Conservation (phyloP, 345 rosid genomes). For the Linum lewisii region DNA sequence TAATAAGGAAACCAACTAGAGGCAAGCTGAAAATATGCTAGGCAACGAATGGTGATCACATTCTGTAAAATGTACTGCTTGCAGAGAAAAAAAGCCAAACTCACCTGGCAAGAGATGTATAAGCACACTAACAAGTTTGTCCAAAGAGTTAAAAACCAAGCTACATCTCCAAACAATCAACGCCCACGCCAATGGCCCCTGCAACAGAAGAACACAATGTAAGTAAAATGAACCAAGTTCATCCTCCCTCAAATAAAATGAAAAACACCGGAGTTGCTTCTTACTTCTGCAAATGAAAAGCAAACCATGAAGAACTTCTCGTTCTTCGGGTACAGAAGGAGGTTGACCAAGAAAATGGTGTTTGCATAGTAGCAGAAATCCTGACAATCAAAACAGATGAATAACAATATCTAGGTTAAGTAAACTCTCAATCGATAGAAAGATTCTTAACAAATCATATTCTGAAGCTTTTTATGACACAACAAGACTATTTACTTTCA, state of each 20-base stretch:
- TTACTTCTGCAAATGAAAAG: conserved; percentile 95
- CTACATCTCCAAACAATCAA: conserved; percentile 95
- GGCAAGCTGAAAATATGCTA: background rate
- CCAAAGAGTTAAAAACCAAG: conserved; percentile 88
- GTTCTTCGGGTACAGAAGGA: conserved; percentile 67
- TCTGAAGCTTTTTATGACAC: background rate
- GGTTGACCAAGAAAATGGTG: conserved; percentile 81
- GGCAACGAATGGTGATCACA: background rate
- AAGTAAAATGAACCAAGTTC: conserved; percentile 2
- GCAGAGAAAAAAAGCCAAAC: conserved; percentile 13
- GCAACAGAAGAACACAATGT: conserved; percentile 16
- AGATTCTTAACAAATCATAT: background rate
- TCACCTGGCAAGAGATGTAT: conserved; percentile 96
- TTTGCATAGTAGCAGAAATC: conserved; percentile 98
- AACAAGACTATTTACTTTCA: too few relatives aligned
- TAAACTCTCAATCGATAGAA: background rate
- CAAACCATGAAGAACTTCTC: conserved; percentile 96
- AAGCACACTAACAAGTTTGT: conserved; percentile 90
- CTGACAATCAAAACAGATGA: conserved; percentile 27
- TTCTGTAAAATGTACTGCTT: background rate
- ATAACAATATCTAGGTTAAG: background rate
- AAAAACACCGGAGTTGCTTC: conserved; percentile 7
- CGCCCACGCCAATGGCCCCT: conserved; percentile 99
- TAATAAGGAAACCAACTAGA: background rate
- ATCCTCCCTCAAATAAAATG: conserved; percentile 10